Conservation (phyloP, 1,139 yeast genomes). For the Magnusiomyces fungicola region DNA sequence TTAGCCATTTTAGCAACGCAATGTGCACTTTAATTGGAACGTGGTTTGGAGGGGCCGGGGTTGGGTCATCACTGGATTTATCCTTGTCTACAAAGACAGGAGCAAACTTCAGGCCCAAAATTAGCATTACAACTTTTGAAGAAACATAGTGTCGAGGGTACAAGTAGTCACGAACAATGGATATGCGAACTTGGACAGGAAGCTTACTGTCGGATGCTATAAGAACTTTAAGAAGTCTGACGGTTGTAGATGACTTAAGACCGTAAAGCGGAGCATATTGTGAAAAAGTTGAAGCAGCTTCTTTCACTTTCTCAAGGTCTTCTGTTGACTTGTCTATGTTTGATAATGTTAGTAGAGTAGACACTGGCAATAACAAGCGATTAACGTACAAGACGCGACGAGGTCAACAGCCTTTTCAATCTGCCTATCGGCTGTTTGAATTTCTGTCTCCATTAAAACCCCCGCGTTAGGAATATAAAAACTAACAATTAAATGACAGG, state of each 20-base stretch:
- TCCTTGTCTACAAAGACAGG: neutral
- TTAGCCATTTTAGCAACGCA: conserved; percentile 36
- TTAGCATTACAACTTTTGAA: conserved; percentile 14
- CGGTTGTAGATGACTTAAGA: neutral
- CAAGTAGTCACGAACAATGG: conserved; percentile 16
- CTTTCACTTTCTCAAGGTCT: neutral
- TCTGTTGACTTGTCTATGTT: neutral
- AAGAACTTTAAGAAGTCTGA: conserved; percentile 2
- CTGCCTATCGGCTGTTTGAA: no score
- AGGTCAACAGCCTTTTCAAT: neutral
- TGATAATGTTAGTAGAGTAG: neutral
- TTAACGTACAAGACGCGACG: neutral
- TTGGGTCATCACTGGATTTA: neutral
- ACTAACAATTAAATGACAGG: no score
- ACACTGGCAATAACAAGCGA: no score
- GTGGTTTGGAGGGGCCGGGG: conserved; percentile 2
- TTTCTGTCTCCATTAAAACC: no score
- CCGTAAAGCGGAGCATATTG: neutral
- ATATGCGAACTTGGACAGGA: conserved; percentile 9
- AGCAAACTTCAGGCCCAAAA: conserved; percentile 6
- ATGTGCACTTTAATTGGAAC: conserved; percentile 26
- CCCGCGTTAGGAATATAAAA: no score
- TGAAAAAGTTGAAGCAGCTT: neutral
- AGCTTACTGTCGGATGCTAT: conserved; percentile 13
- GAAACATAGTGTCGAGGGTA: conserved; percentile 12